These are phyloP conservation scores for Trichoderma sp. DNA, from an alignment of 2,329 filamentous ascomycete genomes.

Conservation along the genomic window DNA sequence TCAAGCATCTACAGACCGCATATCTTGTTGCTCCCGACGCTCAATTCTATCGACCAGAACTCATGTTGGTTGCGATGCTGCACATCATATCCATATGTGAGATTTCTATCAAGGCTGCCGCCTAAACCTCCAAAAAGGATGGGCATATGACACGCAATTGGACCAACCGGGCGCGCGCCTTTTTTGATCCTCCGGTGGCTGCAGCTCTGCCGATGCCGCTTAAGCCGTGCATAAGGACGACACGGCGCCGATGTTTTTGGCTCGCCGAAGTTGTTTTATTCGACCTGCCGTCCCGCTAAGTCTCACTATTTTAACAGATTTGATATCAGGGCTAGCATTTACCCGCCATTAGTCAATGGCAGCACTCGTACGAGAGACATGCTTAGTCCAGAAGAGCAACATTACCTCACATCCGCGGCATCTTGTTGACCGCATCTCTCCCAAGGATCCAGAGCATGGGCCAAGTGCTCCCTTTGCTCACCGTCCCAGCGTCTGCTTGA, in stretches of 20 bases:
- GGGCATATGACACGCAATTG: not conserved
- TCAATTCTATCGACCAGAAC: not conserved
- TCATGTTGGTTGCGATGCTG: not conserved
- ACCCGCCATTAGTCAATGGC: not conserved
- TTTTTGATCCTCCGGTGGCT: slow-evolving; percentile 1
- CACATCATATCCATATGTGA: not conserved
- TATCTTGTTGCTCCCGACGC: not conserved
- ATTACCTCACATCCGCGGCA: not conserved
- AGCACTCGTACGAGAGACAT: not conserved
- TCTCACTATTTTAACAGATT: not conserved
- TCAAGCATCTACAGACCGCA: not conserved
- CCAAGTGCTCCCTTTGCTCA: not conserved
- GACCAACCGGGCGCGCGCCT: not conserved
- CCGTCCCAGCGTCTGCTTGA: not conserved
- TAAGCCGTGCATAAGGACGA: not conserved
- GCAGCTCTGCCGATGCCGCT: slow-evolving; percentile 12
- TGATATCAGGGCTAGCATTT: not conserved
- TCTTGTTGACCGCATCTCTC: slow-evolving; percentile 1
- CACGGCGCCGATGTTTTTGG: not conserved
- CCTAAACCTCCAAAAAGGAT: not conserved
- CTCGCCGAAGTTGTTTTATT: not conserved
- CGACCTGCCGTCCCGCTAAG: not conserved
- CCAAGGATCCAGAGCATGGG: not conserved
- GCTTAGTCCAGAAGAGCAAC: not conserved
- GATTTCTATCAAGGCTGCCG: not conserved